These are phyloP conservation scores for Nyssa sinensis DNA, from an alignment of 148 eudicot genomes.

Conservation along the genomic window DNA sequence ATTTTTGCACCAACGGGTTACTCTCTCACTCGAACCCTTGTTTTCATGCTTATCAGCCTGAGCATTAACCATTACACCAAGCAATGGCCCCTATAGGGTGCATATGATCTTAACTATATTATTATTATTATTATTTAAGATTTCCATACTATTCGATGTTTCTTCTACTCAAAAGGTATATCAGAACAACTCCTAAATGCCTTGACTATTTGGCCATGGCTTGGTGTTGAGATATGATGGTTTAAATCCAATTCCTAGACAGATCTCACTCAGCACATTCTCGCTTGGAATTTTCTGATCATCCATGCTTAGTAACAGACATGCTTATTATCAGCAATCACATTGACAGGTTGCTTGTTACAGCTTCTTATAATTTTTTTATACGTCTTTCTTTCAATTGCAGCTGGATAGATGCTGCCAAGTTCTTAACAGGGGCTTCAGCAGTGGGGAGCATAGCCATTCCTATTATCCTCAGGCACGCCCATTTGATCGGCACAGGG, in stretches of 20 bases:
- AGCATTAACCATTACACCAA: too few relatives aligned
- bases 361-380: neutral
- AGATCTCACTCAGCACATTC: neutral
- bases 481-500: conserved; percentile 68
- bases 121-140: too few relatives aligned
- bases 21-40: too few relatives aligned
- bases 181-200: too few relatives aligned
- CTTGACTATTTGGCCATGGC: too few relatives aligned
- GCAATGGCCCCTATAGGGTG: too few relatives aligned
- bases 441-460: conserved; percentile 95
- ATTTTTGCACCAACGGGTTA: too few relatives aligned
- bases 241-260: neutral
- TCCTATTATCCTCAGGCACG: conserved; percentile 87
- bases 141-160: too few relatives aligned
- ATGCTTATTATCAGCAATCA: neutral
- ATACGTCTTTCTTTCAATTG: neutral
- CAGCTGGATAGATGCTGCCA: conserved; percentile 97
- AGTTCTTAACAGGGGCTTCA: conserved; percentile 95
- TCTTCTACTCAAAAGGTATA: too few relatives aligned
- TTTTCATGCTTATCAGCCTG: too few relatives aligned
- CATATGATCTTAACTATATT: too few relatives aligned
- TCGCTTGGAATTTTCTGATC: neutral
- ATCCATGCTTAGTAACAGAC: neutral
- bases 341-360: neutral
- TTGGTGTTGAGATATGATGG: too few relatives aligned